These are phyloP conservation scores for Xylaria sp. DNA, from an alignment of 2,329 filamentous ascomycete genomes.

Conservation along the genomic window DNA sequence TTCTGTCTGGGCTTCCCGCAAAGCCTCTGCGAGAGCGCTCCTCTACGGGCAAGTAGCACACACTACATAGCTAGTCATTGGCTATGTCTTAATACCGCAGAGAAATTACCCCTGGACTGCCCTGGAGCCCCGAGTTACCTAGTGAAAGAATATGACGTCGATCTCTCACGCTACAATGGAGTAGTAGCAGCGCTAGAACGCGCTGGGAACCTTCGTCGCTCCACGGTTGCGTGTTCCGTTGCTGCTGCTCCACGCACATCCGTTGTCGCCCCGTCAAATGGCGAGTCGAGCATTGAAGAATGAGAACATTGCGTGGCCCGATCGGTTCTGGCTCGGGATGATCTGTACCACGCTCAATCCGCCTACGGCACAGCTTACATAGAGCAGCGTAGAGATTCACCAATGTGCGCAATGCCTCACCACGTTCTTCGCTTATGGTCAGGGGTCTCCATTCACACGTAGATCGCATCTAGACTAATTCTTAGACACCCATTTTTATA, in stretches of 20 bases:
- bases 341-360: not conserved
- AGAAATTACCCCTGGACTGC: too few species aligned
- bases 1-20: not conserved
- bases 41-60: too few species aligned
- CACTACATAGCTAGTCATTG: not conserved
- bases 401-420: too few species aligned
- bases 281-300: not conserved
- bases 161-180: not conserved
- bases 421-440: too few species aligned
- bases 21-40: too few species aligned
- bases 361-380: too few species aligned
- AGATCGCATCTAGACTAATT: too few species aligned
- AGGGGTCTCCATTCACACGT: too few species aligned
- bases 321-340: not conserved
- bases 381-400: too few species aligned
- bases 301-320: not conserved
- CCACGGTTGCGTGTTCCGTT: constrained; percentile 15
- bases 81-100: constrained; percentile 16
- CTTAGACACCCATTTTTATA: too few species aligned
- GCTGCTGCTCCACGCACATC: not conserved
- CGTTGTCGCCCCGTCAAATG: not conserved
- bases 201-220: not conserved
- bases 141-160: constrained; percentile 12
- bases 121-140: not conserved
- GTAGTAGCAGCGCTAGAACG: constrained; percentile 1